These are phyloP conservation scores for Ganoderma sinense DNA, from an alignment of 1,284 basidiomycete species.

Conservation along the genomic window DNA sequence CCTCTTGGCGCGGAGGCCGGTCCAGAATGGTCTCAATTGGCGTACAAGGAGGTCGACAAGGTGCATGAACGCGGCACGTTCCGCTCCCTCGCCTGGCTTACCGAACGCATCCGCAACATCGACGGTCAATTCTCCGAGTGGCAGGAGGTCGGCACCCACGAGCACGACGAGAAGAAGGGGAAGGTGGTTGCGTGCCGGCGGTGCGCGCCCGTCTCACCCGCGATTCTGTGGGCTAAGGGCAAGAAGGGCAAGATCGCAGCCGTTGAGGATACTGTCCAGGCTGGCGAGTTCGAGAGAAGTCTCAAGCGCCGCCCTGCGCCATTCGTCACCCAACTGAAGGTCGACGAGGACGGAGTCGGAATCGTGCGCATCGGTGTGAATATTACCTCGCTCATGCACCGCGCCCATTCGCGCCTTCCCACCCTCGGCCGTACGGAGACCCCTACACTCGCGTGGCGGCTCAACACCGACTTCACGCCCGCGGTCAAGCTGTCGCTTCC, in stretches of 20 bases:
- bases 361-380: slow-evolving; percentile 89
- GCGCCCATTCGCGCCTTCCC: slow-evolving; percentile 86
- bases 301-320: slow-evolving; percentile 89
- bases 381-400: slow-evolving; percentile 86
- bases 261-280: slow-evolving; percentile 84
- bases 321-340: slow-evolving; percentile 87
- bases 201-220: slow-evolving; percentile 84
- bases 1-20: slow-evolving; percentile 75
- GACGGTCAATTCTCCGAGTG: slow-evolving; percentile 71
- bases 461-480: slow-evolving; percentile 81
- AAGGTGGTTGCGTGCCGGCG: slow-evolving; percentile 60
- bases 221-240: slow-evolving; percentile 74
- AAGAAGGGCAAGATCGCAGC: slow-evolving; percentile 65
- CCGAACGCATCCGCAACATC: slow-evolving; percentile 82
- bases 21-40: slow-evolving; percentile 77
- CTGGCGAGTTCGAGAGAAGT: slow-evolving; percentile 87
- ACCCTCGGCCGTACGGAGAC: slow-evolving; percentile 56
- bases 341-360: slow-evolving; percentile 71
- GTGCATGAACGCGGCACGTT: slow-evolving; percentile 86
- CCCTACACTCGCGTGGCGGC: slow-evolving; percentile 77
- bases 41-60: slow-evolving; percentile 86
- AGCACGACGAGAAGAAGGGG: slow-evolving; percentile 43
- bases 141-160: slow-evolving; percentile 53
- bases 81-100: slow-evolving; percentile 84
- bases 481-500: slow-evolving; percentile 66